Evolutionary conservation across 495 filamentous ascomycete genomes (phyloP).

Genomic region (Neurospora tetrasperma): DNA sequence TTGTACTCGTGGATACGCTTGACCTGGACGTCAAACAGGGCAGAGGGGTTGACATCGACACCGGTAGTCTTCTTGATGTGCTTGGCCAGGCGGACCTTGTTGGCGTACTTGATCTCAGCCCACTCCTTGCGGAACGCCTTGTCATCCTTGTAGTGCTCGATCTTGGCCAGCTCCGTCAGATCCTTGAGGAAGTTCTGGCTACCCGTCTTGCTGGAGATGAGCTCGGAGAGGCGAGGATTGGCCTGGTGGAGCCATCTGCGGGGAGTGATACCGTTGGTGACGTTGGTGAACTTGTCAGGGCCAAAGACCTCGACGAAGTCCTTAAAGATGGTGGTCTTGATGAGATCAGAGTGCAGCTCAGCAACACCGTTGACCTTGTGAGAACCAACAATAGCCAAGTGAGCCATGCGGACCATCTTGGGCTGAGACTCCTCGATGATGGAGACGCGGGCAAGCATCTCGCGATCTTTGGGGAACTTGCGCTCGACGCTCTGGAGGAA

Average conservation of each 20-base stretch:
- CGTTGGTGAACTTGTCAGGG: constrained; percentile 94
- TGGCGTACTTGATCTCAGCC: constrained; percentile 71
- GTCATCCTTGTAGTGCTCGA: constrained; percentile 74
- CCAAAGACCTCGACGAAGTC: constrained; percentile 94
- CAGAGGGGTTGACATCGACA: constrained; percentile 72
- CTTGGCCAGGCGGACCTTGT: constrained; percentile 69
- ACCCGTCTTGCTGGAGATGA: constrained; percentile 84
- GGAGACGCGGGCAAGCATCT: constrained; percentile 74
- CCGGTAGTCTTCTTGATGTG: constrained; percentile 75
- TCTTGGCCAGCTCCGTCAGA: constrained; percentile 68
- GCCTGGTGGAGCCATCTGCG: constrained; percentile 95
- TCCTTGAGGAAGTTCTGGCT: constrained; percentile 79
- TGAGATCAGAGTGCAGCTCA: constrained; percentile 91
- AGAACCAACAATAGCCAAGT: constrained; percentile 86
- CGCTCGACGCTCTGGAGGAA: constrained; percentile 88
- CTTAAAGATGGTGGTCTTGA: constrained; percentile 98
- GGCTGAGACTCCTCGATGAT: constrained; percentile 95
- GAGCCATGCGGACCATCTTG: constrained; percentile 98
- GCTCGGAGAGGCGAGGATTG: constrained; percentile 81
- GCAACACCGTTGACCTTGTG: constrained; percentile 99
- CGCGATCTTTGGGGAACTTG: constrained; percentile 78
- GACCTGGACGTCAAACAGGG: constrained; percentile 93
- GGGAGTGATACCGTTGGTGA: constrained; percentile 95
- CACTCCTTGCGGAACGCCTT: constrained; percentile 84
- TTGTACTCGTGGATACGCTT: constrained; percentile 99